These are phyloP conservation scores for Keithomyces neogunnii DNA, from an alignment of 2,329 filamentous ascomycete species.

Conservation along the genomic window DNA sequence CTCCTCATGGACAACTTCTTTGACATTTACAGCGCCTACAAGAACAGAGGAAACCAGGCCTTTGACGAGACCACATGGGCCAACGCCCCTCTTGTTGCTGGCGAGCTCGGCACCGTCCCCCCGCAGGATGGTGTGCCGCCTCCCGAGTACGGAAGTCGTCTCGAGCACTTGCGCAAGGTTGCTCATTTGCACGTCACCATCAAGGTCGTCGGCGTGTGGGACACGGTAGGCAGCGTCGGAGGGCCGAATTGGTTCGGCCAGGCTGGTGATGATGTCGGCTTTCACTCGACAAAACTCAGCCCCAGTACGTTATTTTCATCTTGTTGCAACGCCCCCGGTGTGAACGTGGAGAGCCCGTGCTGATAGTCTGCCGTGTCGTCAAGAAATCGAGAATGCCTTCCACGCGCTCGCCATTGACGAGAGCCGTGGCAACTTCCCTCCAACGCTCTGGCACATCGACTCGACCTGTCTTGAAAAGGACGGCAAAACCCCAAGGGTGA, in stretches of 20 bases:
- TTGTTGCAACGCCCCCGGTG: neutral
- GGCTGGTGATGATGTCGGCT: neutral
- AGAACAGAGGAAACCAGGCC: neutral
- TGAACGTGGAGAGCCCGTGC: conserved; percentile 8
- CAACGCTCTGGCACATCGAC: conserved; percentile 19
- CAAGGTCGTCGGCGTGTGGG: conserved; percentile 9
- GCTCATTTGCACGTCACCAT: neutral
- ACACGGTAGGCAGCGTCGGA: conserved; percentile 18
- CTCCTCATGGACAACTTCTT: conserved; percentile 1
- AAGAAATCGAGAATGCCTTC: conserved; percentile 42
- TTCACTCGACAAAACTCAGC: conserved; percentile 8
- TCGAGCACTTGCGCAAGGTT: neutral
- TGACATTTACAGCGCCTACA: neutral
- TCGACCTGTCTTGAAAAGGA: conserved; percentile 6
- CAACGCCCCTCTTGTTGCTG: neutral
- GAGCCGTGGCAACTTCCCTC: conserved; percentile 25
- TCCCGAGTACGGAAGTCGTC: neutral
- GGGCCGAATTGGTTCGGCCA: conserved; percentile 13
- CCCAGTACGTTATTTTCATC: conserved; percentile 12
- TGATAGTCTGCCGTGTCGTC: neutral
- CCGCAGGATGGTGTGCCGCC: neutral
- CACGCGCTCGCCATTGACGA: conserved; percentile 48
- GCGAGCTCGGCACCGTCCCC: neutral
- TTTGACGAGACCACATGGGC: neutral
- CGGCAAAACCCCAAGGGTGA: conserved; percentile 8